phyloP scores from a whole-genome alignment of 1,139 yeast species.

The Insectozyma bohioensis region DNA sequence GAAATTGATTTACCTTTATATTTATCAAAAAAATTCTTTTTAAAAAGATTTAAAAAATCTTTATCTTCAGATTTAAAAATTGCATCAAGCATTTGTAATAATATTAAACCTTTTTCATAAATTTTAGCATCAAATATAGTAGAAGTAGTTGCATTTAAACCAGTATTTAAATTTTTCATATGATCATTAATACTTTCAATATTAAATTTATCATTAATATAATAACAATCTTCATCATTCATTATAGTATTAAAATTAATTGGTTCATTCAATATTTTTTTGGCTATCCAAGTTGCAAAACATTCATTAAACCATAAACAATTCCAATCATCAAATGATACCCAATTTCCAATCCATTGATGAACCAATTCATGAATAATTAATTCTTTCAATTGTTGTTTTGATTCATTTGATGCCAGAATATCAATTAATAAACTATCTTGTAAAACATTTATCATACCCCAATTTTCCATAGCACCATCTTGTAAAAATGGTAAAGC shows the following conservation, averaged over 20 bases:
- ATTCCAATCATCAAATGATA: slow-evolving; percentile 66
- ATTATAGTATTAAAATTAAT: slow-evolving; percentile 33
- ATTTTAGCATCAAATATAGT: slow-evolving; percentile 50
- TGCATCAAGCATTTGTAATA: slow-evolving; percentile 52
- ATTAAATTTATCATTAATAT: slow-evolving; percentile 21
- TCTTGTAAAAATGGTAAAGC: slow-evolving; percentile 69
- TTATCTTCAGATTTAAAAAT: slow-evolving; percentile 26
- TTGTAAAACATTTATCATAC: slow-evolving; percentile 58
- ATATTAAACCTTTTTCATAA: slow-evolving; percentile 65
- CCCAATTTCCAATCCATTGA: slow-evolving; percentile 73
- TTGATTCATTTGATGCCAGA: slow-evolving; percentile 14
- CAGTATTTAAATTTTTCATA: slow-evolving; percentile 30
- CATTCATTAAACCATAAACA: slow-evolving; percentile 73
- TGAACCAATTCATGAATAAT: slow-evolving; percentile 72
- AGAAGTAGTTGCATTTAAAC: slow-evolving; percentile 33
- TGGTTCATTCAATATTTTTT: slow-evolving; percentile 1
- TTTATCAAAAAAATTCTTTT: slow-evolving; percentile 37
- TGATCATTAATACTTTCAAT: slow-evolving; percentile 28
- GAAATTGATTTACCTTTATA: slow-evolving; percentile 43
- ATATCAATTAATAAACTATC: slow-evolving; percentile 42
- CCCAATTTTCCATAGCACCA: slow-evolving; percentile 82
- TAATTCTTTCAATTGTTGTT: slow-evolving; percentile 46
- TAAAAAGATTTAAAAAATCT: slow-evolving; percentile 32
- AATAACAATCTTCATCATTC: slow-evolving; percentile 35
- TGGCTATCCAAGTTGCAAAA: slow-evolving; percentile 65